Conservation (phyloP, 108 stramenopile species). For the Cyclostephanos invisitatus region DNA sequence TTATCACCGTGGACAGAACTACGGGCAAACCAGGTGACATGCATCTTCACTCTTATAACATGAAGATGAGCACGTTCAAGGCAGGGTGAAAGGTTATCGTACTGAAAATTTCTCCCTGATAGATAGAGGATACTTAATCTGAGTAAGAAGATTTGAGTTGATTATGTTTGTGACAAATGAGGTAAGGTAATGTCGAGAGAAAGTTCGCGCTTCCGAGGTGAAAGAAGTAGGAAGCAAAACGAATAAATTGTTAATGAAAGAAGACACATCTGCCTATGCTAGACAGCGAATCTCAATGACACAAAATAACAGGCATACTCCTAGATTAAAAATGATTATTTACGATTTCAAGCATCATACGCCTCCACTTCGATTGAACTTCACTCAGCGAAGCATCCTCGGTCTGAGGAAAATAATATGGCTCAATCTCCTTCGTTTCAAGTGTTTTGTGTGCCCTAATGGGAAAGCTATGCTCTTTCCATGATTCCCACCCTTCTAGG, state of each 20-base stretch:
- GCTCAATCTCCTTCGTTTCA: slow-evolving; percentile 29
- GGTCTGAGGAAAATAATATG: slow-evolving; percentile 19
- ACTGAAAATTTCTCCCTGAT: no score
- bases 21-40: slow-evolving; percentile 59
- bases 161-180: not conserved
- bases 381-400: slow-evolving; percentile 27
- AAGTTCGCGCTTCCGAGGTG: not conserved
- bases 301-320: no score
- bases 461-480: slow-evolving; percentile 56
- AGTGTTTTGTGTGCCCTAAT: slow-evolving; percentile 35
- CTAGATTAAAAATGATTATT: slow-evolving; percentile 14
- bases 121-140: not conserved
- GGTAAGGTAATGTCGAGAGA: not conserved
- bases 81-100: not conserved
- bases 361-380: slow-evolving; percentile 39
- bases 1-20: slow-evolving; percentile 67
- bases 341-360: slow-evolving; percentile 40
- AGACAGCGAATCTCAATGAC: not conserved
- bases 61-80: slow-evolving; percentile 68
- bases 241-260: not conserved
- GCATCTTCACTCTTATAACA: slow-evolving; percentile 65
- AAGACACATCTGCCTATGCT: not conserved
- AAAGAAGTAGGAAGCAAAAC: not conserved
- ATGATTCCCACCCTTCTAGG: slow-evolving; percentile 56
- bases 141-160: not conserved